Base-by-base conservation (phyloP, 1,284 basidiomycete species). In the Sanghuangporus sanghuang region DNA sequence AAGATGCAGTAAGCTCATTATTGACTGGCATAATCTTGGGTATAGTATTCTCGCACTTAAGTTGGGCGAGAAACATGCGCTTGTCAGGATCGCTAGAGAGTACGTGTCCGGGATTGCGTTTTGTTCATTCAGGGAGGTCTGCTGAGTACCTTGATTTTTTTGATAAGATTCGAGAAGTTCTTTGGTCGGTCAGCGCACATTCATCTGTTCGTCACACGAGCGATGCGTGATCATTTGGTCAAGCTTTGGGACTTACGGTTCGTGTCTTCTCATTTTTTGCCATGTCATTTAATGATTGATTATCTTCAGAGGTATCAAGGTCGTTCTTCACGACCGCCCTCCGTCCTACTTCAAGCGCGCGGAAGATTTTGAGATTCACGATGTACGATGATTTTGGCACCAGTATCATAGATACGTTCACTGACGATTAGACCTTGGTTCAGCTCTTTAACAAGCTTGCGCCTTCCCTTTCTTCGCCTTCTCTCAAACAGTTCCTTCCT, bases 1-100 rank as follows among this genome's bases (percentile, higher is more conserved):
- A 4, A 81, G 86, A 16, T 86, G 90, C 1, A 89, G 88, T 66
- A 92, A 92, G 69, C 80, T 99, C 65, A 90, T 99, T 63, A 96
- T 99, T 66, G 97, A 99, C 76, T 99, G 97, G 97, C 97, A 99
- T 74, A 99, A 99, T 73, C 85, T 96, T 8, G 96, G 95, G 6
- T 96, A 95, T 73, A 98, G 90, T 63, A 95, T 99, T 58, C 83
- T 99, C 39, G 92, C 90, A 0, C 77, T 99, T 65, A 89, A 88
- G 67, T 76, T 96, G 7, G 92, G 94, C 0, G 65, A 78, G 0
- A 72, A 75, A 0, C 90, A 93, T 69, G 74, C 80, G 0, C 81
- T 96, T 63, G 94, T 97, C 35, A 81, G 75, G 61, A 70, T 96
- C 12, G 89, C 93, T 0, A 86, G 84, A 75, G 82, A 81, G 93